A percentile compares a stretch with the other conserved stretches of the same genome.
Evolutionary conservation across 208 protist species (phyloP).

Genomic region (Leishmania major): DNA sequence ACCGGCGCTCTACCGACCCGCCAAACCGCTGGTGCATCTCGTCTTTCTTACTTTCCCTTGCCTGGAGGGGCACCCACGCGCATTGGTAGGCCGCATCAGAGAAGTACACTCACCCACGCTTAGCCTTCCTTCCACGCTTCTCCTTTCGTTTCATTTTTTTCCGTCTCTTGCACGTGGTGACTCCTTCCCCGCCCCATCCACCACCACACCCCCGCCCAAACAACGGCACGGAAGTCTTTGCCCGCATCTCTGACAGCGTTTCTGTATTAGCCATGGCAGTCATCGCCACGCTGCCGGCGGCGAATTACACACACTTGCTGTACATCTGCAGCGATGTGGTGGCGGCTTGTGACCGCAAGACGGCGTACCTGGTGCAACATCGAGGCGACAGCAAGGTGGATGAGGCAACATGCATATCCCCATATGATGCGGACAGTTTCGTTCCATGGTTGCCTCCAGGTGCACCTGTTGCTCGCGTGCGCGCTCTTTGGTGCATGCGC

Average conservation of each 20-base stretch:
- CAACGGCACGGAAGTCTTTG: neutral
- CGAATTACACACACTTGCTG: constrained; percentile 48
- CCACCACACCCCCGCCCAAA: neutral
- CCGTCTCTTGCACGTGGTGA: neutral
- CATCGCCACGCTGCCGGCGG: constrained; percentile 49
- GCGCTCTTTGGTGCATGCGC: constrained; percentile 22
- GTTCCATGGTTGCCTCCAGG: constrained; percentile 55
- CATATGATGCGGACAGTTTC: constrained; percentile 30
- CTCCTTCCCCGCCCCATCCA: neutral
- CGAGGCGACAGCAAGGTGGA: constrained; percentile 7
- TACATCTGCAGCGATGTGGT: constrained; percentile 34
- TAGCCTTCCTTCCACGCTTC: neutral
- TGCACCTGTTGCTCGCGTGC: constrained; percentile 4
- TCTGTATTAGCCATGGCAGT: constrained; percentile 19
- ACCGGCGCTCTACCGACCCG: neutral
- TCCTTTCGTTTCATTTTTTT: neutral
- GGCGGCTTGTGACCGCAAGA: constrained; percentile 43
- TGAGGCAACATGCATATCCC: constrained; percentile 29
- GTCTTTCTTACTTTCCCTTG: neutral
- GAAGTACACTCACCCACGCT: neutral
- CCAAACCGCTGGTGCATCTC: neutral
- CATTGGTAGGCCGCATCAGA: neutral
- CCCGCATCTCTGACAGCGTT: neutral
- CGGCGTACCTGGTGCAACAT: constrained; percentile 37
- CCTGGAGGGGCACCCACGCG: neutral